Percentiles rank a stretch among this genome's conserved stretches.
Evolutionary conservation across 768 basidiomycete genomes (phyloP).

Genomic region (Grammothele lineata): DNA sequence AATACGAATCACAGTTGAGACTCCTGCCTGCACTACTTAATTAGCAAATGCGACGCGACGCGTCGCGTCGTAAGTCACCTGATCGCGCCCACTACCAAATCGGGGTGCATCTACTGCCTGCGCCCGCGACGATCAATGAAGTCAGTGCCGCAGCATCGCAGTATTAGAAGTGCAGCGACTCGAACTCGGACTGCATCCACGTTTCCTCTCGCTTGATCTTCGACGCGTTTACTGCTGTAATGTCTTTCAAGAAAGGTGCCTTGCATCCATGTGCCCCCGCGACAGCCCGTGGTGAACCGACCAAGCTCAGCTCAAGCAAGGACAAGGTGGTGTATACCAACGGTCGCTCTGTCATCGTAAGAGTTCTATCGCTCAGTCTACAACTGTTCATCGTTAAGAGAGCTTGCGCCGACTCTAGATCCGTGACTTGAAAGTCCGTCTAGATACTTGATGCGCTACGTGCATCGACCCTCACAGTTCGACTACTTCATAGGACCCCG

Average conservation of each 20-base stretch:
- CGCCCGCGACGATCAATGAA: conserved; percentile 1
- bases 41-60: conserved; percentile 1
- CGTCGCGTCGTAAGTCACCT: conserved; percentile 9
- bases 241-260: conserved; percentile 48
- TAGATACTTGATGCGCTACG: not conserved
- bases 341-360: conserved; percentile 79
- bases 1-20: too few species aligned
- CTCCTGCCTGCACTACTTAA: too few species aligned
- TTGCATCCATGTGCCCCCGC: conserved; percentile 67
- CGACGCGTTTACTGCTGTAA: conserved; percentile 17
- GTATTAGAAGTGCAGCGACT: not conserved
- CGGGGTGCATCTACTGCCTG: conserved; percentile 12
- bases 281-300: conserved; percentile 63
- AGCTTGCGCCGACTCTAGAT: conserved; percentile 52
- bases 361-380: conserved; percentile 27
- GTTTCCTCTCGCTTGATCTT: not conserved
- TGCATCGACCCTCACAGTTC: too few species aligned
- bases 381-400: too few species aligned
- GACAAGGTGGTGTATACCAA: conserved; percentile 85
- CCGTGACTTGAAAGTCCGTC: conserved; percentile 75
- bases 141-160: not conserved
- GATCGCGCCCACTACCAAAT: conserved; percentile 15
- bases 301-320: conserved; percentile 69
- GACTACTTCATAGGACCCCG: conserved; percentile 62
- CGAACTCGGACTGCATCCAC: not conserved